phyloP scores from a whole-genome alignment of 345 rosid species.

The Geranium brycei region DNA sequence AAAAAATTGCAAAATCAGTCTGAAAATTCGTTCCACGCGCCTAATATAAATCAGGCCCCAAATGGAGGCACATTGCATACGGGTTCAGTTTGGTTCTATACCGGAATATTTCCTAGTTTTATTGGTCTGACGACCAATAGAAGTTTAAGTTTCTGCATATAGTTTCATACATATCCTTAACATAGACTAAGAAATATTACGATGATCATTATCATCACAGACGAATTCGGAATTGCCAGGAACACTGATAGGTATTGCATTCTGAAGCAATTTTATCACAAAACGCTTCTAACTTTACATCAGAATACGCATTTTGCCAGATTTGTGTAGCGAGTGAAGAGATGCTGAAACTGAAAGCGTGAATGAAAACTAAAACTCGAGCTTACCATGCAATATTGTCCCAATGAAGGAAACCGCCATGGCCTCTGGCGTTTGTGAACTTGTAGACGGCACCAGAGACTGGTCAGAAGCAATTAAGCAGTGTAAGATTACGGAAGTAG shows the following conservation, averaged over 20 bases:
- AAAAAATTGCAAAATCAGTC: no score
- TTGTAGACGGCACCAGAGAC: slow-evolving; percentile 66
- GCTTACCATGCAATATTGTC: slow-evolving; percentile 40
- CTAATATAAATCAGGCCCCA: slow-evolving; percentile 50
- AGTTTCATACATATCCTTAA: neutral
- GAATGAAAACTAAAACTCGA: neutral
- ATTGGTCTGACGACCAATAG: neutral
- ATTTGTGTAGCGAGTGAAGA: no score
- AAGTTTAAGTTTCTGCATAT: neutral
- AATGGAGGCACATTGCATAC: neutral
- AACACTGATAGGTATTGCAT: neutral
- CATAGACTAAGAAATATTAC: neutral
- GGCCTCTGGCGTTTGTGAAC: slow-evolving; percentile 65
- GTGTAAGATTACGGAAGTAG: slow-evolving; percentile 2
- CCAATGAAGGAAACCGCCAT: slow-evolving; percentile 70
- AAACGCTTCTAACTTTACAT: no score
- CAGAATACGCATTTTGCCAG: no score
- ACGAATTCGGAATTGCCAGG: neutral
- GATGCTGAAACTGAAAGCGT: no score
- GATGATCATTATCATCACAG: neutral
- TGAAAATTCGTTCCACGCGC: no score
- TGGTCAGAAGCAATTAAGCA: slow-evolving; percentile 12
- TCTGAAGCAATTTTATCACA: no score
- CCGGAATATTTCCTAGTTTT: neutral
- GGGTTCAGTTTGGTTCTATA: neutral